Evolutionary conservation across 2,329 filamentous ascomycete genomes (phyloP).

Genomic region (Penicillium rolfsii): DNA sequence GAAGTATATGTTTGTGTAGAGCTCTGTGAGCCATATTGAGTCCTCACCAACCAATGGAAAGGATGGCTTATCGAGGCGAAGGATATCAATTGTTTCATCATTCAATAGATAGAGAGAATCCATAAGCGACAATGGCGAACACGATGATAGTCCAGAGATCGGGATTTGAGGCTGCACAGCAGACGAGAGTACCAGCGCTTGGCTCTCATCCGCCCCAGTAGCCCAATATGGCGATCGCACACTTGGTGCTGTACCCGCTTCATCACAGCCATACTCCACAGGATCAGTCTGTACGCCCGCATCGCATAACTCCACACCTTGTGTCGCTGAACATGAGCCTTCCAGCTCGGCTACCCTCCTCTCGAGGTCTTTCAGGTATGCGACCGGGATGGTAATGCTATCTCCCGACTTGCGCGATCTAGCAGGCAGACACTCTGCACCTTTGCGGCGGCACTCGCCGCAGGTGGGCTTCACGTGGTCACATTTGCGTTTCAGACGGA

Average conservation of each 20-base stretch:
- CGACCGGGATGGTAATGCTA: constrained; percentile 30
- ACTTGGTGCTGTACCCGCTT: not conserved
- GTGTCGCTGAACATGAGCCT: not conserved
- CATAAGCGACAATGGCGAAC: constrained; percentile 9
- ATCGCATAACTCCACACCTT: constrained; percentile 20
- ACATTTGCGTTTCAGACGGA: constrained; percentile 36
- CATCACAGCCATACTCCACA: constrained; percentile 1
- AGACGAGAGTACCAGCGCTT: constrained; percentile 8
- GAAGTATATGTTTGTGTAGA: constrained; percentile 34
- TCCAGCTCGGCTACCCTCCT: constrained; percentile 30
- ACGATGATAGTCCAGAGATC: constrained; percentile 4
- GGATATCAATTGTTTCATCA: constrained; percentile 22
- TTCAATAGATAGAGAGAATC: constrained; percentile 16
- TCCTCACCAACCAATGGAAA: constrained; percentile 17
- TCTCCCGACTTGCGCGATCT: constrained; percentile 31
- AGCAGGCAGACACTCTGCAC: constrained; percentile 33
- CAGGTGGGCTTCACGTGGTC: constrained; percentile 36
- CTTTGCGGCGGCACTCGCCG: constrained; percentile 34
- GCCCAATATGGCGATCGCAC: not conserved
- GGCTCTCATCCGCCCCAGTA: constrained; percentile 1
- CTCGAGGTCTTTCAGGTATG: constrained; percentile 32
- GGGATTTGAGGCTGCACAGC: constrained; percentile 6
- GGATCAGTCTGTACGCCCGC: constrained; percentile 31
- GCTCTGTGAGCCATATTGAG: constrained; percentile 28
- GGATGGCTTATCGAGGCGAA: constrained; percentile 19